These are phyloP conservation scores for Candida caryicola DNA, from an alignment of 805 yeast genomes.

Conservation along the genomic window DNA sequence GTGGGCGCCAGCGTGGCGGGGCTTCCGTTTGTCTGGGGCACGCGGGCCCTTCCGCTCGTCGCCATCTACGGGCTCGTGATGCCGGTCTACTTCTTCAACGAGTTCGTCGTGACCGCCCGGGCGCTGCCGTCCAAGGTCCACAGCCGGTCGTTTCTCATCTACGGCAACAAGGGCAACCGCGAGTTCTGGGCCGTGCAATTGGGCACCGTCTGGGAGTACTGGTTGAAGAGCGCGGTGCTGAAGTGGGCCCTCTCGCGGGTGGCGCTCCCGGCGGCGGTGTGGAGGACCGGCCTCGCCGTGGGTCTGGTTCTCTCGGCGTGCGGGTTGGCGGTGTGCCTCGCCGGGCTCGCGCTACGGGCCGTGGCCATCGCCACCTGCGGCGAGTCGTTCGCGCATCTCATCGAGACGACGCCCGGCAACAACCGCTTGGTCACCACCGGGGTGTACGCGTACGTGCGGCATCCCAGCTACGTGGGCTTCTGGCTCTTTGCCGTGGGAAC, in stretches of 20 bases:
- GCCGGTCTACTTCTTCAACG: constrained; percentile 22
- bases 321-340: constrained; percentile 16
- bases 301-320: background rate
- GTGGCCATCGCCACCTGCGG: constrained; percentile 35
- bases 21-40: background rate
- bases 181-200: constrained; percentile 30
- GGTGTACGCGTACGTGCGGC: constrained; percentile 28
- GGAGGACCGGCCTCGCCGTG: background rate
- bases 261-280: background rate
- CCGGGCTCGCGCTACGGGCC: constrained; percentile 27
- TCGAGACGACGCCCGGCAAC: constrained; percentile 10
- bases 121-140: constrained; percentile 26
- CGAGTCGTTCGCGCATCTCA: constrained; percentile 33
- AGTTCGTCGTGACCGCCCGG: constrained; percentile 24
- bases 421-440: constrained; percentile 31
- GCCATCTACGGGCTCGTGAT: constrained; percentile 18
- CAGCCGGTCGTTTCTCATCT: constrained; percentile 31
- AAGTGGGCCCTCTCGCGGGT: background rate
- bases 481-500: constrained; percentile 31
- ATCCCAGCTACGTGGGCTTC: constrained; percentile 41
- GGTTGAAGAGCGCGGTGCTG: constrained; percentile 7
- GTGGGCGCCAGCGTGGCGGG: constrained; percentile 7
- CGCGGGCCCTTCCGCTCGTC: constrained; percentile 1
- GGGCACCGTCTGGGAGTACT: constrained; percentile 22
- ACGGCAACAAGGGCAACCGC: constrained; percentile 33